Conservation (phyloP, 192 early-diverging fungal genomes). For the Entomortierella parvispora region DNA sequence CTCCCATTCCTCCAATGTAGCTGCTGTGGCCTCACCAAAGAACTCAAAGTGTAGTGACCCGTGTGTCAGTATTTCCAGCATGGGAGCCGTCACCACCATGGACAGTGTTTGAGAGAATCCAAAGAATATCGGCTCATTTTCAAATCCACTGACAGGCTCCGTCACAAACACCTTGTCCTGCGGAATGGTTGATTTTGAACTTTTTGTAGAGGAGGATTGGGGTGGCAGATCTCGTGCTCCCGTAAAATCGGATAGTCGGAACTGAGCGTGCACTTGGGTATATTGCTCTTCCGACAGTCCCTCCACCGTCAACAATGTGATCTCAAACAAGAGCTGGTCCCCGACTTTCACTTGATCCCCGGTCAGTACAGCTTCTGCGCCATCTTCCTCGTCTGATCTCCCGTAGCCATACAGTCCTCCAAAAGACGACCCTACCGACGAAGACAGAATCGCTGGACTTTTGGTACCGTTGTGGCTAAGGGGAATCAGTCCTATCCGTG, state of each 20-base stretch:
- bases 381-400: neutral
- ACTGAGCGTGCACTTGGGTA: slow-evolving; percentile 80
- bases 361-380: slow-evolving; percentile 11
- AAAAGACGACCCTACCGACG: neutral
- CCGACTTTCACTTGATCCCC: slow-evolving; percentile 54
- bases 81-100: slow-evolving; percentile 46
- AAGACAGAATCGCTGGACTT: neutral
- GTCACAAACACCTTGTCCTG: slow-evolving; percentile 69
- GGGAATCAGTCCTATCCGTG: slow-evolving; percentile 56
- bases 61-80: slow-evolving; percentile 48
- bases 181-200: slow-evolving; percentile 3
- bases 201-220: neutral
- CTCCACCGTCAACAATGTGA: slow-evolving; percentile 67
- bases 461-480: slow-evolving; percentile 14
- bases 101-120: slow-evolving; percentile 62
- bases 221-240: slow-evolving; percentile 20
- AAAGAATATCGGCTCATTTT: slow-evolving; percentile 57
- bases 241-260: slow-evolving; percentile 69
- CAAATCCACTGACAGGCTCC: slow-evolving; percentile 67
- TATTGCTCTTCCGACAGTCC: slow-evolving; percentile 71
- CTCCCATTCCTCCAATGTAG: slow-evolving; percentile 52
- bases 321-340: slow-evolving; percentile 69
- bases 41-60: slow-evolving; percentile 60
- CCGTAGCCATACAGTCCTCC: neutral
- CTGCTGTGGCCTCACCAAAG: slow-evolving; percentile 55